Percentiles rank a stretch among this genome's conserved stretches.
Evolutionary conservation across 1,139 yeast species (phyloP).

Genomic region (Candida sp.): DNA sequence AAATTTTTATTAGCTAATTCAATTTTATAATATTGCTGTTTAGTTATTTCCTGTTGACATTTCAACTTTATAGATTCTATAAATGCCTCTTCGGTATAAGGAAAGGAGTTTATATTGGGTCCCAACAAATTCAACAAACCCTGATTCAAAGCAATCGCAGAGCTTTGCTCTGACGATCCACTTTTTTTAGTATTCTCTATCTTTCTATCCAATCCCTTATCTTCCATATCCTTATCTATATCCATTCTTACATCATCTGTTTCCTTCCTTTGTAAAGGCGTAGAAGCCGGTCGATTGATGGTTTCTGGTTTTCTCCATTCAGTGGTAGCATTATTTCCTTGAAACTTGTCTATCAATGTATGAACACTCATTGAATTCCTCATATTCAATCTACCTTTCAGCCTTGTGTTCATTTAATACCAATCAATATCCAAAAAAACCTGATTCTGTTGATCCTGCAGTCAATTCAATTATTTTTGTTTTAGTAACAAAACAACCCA

Average conservation of each 20-base stretch:
- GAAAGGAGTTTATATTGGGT: constrained; percentile 51
- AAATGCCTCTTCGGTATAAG: constrained; percentile 60
- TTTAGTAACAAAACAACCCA: neutral
- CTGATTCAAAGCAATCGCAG: constrained; percentile 3
- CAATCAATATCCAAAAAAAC: neutral
- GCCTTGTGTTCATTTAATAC: neutral
- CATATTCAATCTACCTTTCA: neutral
- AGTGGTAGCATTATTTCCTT: constrained; percentile 2
- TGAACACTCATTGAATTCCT: constrained; percentile 22
- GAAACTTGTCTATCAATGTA: constrained; percentile 21
- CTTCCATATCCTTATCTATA: neutral
- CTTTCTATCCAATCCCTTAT: neutral
- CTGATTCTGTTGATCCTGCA: neutral
- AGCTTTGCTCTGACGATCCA: neutral
- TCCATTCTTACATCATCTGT: constrained; percentile 1
- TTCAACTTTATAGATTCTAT: constrained; percentile 61
- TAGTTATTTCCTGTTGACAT: constrained; percentile 78
- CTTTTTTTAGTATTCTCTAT: too few species aligned
- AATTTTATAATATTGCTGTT: constrained; percentile 71
- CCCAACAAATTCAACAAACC: constrained; percentile 46
- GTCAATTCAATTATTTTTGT: neutral
- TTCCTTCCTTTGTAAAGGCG: neutral
- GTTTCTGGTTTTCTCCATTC: constrained; percentile 2
- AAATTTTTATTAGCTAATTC: constrained; percentile 62
- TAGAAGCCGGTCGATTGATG: neutral